A percentile compares a stretch with the other conserved stretches of the same genome.
phyloP scores from a whole-genome alignment of 192 early-diverging fungal genomes.

The Phlyctochytrium arcticum region DNA sequence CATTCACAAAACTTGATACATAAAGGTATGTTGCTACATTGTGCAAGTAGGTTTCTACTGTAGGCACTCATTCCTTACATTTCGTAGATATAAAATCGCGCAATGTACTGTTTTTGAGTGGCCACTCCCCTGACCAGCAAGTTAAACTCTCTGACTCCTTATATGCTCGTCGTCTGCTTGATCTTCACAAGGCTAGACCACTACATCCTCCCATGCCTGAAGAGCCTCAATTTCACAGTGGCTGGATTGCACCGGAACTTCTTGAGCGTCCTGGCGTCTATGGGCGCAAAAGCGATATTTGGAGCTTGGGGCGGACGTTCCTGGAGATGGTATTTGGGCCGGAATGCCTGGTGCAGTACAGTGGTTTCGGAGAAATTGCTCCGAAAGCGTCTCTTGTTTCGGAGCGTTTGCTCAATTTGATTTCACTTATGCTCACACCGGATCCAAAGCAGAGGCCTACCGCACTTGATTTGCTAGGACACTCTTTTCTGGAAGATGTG shows the following conservation, averaged over 20 bases:
- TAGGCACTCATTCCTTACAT: neutral
- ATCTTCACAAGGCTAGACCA: conserved; percentile 8
- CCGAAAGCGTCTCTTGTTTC: too few relatives aligned
- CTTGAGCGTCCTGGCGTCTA: conserved; percentile 24
- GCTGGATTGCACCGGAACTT: conserved; percentile 25
- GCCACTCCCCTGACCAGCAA: conserved; percentile 12
- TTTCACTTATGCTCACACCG: conserved; percentile 62
- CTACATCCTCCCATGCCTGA: neutral
- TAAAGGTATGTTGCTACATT: conserved; percentile 30
- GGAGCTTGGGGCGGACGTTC: conserved; percentile 23
- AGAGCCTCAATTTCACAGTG: neutral
- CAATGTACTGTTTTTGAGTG: conserved; percentile 28
- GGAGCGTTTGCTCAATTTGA: too few relatives aligned
- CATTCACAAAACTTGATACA: conserved; percentile 37
- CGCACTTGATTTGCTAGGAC: conserved; percentile 67
- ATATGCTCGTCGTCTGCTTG: conserved; percentile 26
- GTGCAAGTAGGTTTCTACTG: too few relatives aligned
- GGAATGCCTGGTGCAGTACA: too few relatives aligned
- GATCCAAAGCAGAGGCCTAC: conserved; percentile 70
- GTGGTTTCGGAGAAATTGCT: too few relatives aligned
- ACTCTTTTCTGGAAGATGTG: conserved; percentile 63
- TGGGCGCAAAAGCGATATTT: conserved; percentile 29
- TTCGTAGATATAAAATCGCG: conserved; percentile 19
- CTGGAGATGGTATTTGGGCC: conserved; percentile 26
- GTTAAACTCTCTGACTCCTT: conserved; percentile 25